Evolutionary conservation across 495 filamentous ascomycete genomes (phyloP), one percentile per base, ranked within the genome.

Genomic region (Aspergillus funiculosus): DNA sequence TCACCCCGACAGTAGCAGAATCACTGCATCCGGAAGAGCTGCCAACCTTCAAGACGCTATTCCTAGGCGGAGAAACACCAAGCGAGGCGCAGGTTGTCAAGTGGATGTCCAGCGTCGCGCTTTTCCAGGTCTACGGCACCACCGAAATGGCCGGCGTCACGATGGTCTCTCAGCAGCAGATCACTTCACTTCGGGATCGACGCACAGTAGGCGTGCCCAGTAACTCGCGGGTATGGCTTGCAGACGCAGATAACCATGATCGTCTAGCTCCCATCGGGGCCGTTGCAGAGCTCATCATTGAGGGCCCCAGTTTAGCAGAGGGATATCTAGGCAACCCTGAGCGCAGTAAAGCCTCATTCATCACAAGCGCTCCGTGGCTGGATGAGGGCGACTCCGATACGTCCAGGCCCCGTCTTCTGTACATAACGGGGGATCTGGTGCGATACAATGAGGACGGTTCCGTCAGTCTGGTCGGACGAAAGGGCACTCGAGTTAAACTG

Each of bases 101-200:
- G 17, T 79, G 77, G 77, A 67, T 61, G 6, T 56, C 60, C n/a
- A 59, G 58, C 20, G 50, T 64, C 19, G 55, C 48, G 41, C 37
- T 74, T 1, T 52, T 68, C 28, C 68, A 73, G 19, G 65, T 52
- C 14, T 74, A 74, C 38, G 72, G 72, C 1, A 62, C 66, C 0
- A 64, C 54, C 10, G 72, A 75, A 37, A 30, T 15, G 36, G 30
- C 44, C 2, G 44, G 43, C 2, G 18, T 53, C 20, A 22, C 6
- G 15, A 17, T 17, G 6, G 38, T 48, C 1, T 43, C 38, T 2
- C 15, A 26, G 17, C 26, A 19, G 11, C 26, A 19, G 11, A 43
- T 48, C 11, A 13, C 5, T 2, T 22, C 19, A 1, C n/a, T 19
- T 11, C 6, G 19, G 1, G 31, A 22, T 35, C 1, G 29, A 10